These are phyloP conservation scores for Saccharomycopsis sp. DNA, from an alignment of 805 yeast genomes.

Conservation along the genomic window DNA sequence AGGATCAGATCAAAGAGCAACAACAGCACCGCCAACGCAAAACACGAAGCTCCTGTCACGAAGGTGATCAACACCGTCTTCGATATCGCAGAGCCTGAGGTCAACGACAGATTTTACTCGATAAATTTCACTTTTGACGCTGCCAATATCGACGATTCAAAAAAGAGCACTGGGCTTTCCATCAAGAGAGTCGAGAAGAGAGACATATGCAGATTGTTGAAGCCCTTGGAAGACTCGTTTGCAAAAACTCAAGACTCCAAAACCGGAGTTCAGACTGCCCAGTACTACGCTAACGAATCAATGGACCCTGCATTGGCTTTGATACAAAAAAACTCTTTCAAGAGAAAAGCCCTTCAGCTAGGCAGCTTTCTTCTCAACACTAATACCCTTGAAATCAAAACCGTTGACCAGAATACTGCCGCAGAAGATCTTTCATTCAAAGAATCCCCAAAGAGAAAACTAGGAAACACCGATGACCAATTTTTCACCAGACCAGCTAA, in stretches of 20 bases:
- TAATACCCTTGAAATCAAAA: slow-evolving; percentile 13
- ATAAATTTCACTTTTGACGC: background rate
- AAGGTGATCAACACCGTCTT: slow-evolving; percentile 6
- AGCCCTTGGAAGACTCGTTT: slow-evolving; percentile 14
- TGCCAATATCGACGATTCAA: background rate
- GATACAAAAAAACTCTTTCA: slow-evolving; percentile 7
- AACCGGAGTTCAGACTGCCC: background rate
- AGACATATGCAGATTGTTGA: slow-evolving; percentile 8
- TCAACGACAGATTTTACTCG: slow-evolving; percentile 13
- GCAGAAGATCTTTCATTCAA: slow-evolving; percentile 13
- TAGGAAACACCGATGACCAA: slow-evolving; percentile 4
- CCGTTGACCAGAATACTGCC: slow-evolving; percentile 1
- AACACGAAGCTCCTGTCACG: background rate
- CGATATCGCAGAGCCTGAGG: slow-evolving; percentile 12
- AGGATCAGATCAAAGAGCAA: background rate
- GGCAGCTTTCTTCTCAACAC: slow-evolving; percentile 11
- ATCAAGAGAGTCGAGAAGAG: slow-evolving; percentile 11
- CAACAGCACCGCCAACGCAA: background rate
- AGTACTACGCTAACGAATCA: background rate
- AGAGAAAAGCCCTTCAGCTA: slow-evolving; percentile 10
- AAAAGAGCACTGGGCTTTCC: slow-evolving; percentile 3
- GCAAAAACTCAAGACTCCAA: slow-evolving; percentile 1
- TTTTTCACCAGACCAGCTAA: background rate
- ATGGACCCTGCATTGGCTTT: slow-evolving; percentile 14
- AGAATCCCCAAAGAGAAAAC: slow-evolving; percentile 10